A percentile compares a stretch with the other conserved stretches of the same genome.
phyloP scores from a whole-genome alignment of 352 stramenopile genomes.

The Globisporangium solare region DNA sequence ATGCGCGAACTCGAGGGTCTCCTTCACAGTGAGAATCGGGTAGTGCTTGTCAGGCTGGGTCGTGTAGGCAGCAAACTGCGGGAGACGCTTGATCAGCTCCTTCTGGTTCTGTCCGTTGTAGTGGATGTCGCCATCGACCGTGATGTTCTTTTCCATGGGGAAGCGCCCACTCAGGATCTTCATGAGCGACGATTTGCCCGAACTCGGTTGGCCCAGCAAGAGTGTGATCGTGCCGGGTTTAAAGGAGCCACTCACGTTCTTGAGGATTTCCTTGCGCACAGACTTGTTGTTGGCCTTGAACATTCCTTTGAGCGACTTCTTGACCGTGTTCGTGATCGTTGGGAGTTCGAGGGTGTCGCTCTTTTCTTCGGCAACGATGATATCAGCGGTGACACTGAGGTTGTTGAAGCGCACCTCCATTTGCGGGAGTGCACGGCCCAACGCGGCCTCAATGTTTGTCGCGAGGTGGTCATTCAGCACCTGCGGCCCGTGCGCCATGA shows the following conservation, averaged over 20 bases:
- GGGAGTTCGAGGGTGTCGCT: constrained; percentile 9
- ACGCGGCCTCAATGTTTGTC: not conserved
- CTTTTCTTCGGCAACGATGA: constrained; percentile 4
- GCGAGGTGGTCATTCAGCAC: not conserved
- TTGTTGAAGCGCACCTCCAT: constrained; percentile 5
- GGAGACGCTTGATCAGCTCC: constrained; percentile 13
- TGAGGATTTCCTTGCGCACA: constrained; percentile 24
- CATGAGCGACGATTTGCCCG: constrained; percentile 33
- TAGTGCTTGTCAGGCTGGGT: constrained; percentile 79
- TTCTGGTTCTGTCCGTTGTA: constrained; percentile 26
- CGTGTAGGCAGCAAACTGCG: constrained; percentile 23
- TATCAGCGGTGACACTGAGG: not conserved
- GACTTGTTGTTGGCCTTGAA: constrained; percentile 13
- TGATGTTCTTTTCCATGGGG: constrained; percentile 16
- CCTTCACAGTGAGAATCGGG: constrained; percentile 18
- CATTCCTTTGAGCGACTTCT: constrained; percentile 11
- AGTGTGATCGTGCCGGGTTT: too few relatives aligned
- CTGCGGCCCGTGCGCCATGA: constrained; percentile 1
- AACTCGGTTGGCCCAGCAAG: constrained; percentile 27
- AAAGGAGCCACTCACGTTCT: constrained; percentile 15
- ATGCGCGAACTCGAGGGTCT: constrained; percentile 29
- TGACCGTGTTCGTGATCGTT: constrained; percentile 23
- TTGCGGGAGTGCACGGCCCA: constrained; percentile 1
- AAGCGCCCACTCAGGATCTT: constrained; percentile 33
- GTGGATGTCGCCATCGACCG: constrained; percentile 19